Evolutionary conservation across 305 asterid species (phyloP).

Genomic region (Fraxinus paxiana): DNA sequence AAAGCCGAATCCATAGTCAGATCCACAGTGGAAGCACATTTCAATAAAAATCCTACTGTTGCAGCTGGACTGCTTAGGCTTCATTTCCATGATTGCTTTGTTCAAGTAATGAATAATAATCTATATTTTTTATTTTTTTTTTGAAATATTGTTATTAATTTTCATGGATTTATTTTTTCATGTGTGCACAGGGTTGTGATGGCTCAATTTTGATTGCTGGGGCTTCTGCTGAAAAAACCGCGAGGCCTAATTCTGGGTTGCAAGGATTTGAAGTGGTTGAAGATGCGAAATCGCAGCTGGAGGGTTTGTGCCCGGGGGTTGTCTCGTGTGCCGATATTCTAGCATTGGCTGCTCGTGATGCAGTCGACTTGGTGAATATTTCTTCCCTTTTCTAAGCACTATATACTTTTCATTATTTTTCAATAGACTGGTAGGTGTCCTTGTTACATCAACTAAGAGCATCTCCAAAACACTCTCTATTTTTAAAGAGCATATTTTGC

Average conservation of each 20-base stretch:
- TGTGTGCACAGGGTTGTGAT: slow-evolving; percentile 58
- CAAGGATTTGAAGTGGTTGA: slow-evolving; percentile 67
- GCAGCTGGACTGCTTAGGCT: slow-evolving; percentile 74
- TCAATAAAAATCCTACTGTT: slow-evolving; percentile 39
- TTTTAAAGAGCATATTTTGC: no score
- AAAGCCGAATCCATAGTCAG: slow-evolving; percentile 59
- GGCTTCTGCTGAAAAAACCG: slow-evolving; percentile 44
- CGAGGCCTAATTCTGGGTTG: slow-evolving; percentile 44
- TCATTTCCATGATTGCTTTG: slow-evolving; percentile 80
- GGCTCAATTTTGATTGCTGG: slow-evolving; percentile 53
- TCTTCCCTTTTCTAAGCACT: not conserved
- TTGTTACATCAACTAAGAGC: not conserved
- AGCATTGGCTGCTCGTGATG: slow-evolving; percentile 68
- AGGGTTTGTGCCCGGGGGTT: slow-evolving; percentile 51
- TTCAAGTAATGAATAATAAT: slow-evolving; percentile 35
- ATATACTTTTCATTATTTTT: not conserved
- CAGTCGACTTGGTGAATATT: slow-evolving; percentile 50
- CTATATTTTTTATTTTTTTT: not conserved
- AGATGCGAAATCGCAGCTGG: slow-evolving; percentile 63
- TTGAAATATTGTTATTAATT: not conserved
- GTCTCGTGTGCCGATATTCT: slow-evolving; percentile 77
- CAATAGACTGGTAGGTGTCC: not conserved
- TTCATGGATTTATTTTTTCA: not conserved
- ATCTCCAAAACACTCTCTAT: not conserved
- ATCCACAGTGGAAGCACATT: slow-evolving; percentile 49